Evolutionary conservation across 1,284 basidiomycete genomes (phyloP).

Genomic region (Coniferiporia sulphurascens): DNA sequence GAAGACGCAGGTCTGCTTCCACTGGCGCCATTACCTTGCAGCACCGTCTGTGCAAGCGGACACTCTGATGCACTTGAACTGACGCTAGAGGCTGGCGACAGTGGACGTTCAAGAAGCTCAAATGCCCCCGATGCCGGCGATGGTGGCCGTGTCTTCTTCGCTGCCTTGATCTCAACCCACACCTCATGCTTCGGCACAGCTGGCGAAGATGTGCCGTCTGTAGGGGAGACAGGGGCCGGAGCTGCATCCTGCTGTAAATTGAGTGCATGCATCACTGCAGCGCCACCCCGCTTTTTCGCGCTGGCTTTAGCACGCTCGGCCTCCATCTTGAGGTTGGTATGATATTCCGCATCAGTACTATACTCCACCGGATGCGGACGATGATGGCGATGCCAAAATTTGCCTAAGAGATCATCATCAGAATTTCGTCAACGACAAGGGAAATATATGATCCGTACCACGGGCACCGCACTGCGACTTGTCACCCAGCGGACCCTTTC

Average conservation of each 20-base stretch:
- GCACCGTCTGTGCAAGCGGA: slow-evolving; percentile 54
- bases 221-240: slow-evolving; percentile 11
- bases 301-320: slow-evolving; percentile 46
- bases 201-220: slow-evolving; percentile 45
- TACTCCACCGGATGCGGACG: slow-evolving; percentile 75
- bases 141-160: slow-evolving; percentile 16
- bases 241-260: slow-evolving; percentile 15
- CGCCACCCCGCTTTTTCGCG: slow-evolving; percentile 52
- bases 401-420: slow-evolving; percentile 44
- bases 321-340: slow-evolving; percentile 53
- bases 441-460: slow-evolving; percentile 50
- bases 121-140: slow-evolving; percentile 31
- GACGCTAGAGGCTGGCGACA: slow-evolving; percentile 60
- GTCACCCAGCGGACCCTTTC: slow-evolving; percentile 87
- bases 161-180: slow-evolving; percentile 29
- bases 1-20: slow-evolving; percentile 28
- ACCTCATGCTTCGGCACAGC: slow-evolving; percentile 38
- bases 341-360: slow-evolving; percentile 66
- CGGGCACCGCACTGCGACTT: slow-evolving; percentile 90
- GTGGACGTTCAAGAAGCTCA: slow-evolving; percentile 32
- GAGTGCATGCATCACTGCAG: slow-evolving; percentile 40
- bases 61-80: slow-evolving; percentile 62
- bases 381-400: slow-evolving; percentile 81
- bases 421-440: slow-evolving; percentile 3
- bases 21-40: slow-evolving; percentile 41